Conservation (phyloP, 495 filamentous ascomycete genomes). For the Aspergillus taichungensis region DNA sequence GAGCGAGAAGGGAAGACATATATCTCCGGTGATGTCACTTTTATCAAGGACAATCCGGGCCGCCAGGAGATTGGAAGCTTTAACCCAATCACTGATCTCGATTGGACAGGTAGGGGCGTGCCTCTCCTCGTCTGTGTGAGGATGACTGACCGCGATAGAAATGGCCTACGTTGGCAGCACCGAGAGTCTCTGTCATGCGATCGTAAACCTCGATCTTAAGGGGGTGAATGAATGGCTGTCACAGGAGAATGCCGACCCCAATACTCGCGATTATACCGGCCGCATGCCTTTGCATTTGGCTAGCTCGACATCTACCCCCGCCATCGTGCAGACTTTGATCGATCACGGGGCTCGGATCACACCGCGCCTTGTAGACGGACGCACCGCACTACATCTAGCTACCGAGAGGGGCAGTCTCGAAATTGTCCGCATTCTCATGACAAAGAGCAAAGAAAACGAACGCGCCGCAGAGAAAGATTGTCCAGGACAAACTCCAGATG, state of each 20-base stretch:
- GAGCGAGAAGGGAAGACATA: constrained; percentile 65
- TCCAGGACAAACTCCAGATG: constrained; percentile 40
- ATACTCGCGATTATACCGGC: constrained; percentile 69
- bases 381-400: constrained; percentile 71
- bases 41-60: constrained; percentile 72
- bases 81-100: constrained; percentile 69
- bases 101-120: constrained; percentile 64
- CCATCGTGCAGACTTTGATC: constrained; percentile 63
- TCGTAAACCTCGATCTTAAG: constrained; percentile 58
- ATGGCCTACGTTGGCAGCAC: constrained; percentile 70
- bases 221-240: constrained; percentile 59
- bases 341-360: constrained; percentile 62
- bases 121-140: not conserved
- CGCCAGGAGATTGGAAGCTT: constrained; percentile 64
- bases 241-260: constrained; percentile 50
- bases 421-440: constrained; percentile 60
- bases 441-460: constrained; percentile 63
- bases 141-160: constrained; percentile 16
- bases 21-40: constrained; percentile 58
- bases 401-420: constrained; percentile 56
- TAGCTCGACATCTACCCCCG: constrained; percentile 52
- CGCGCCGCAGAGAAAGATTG: constrained; percentile 44
- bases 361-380: constrained; percentile 64
- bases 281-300: constrained; percentile 73
- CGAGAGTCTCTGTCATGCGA: constrained; percentile 62